phyloP scores from a whole-genome alignment of 2,329 filamentous ascomycete species.

The Westerdykella sp. region DNA sequence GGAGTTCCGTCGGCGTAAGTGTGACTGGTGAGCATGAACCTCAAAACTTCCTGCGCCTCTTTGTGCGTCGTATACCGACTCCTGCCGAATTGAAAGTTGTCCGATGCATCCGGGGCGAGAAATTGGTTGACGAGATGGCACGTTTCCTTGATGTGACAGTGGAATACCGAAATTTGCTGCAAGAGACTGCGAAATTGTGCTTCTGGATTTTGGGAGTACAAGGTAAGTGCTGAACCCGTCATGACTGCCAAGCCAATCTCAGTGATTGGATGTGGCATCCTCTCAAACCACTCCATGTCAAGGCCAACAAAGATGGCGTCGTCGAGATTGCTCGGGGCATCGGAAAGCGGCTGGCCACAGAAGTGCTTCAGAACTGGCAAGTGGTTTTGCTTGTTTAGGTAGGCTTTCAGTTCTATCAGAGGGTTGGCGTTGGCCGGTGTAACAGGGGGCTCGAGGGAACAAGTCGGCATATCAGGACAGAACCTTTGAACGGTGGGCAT shows the following conservation, averaged over 20 bases:
- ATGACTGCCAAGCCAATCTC: constrained; percentile 12
- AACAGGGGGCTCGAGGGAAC: no score
- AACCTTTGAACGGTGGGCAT: not conserved
- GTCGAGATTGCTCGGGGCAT: constrained; percentile 1
- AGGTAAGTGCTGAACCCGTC: constrained; percentile 1
- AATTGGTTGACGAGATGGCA: constrained; percentile 13
- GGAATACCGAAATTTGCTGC: constrained; percentile 3
- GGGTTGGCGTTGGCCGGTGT: not conserved
- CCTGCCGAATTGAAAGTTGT: constrained; percentile 13
- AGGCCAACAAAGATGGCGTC: constrained; percentile 11
- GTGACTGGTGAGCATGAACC: constrained; percentile 3
- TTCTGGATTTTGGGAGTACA: not conserved
- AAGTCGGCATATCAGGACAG: not conserved
- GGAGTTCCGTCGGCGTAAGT: not conserved
- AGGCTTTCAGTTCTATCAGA: not conserved
- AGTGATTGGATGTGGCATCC: constrained; percentile 7
- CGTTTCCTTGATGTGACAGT: constrained; percentile 11
- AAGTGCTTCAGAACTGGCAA: not conserved
- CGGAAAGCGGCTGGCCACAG: not conserved
- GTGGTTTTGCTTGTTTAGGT: not conserved
- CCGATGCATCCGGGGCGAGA: constrained; percentile 6
- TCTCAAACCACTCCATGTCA: constrained; percentile 16
- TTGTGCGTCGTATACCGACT: constrained; percentile 9
- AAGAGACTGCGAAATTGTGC: not conserved
- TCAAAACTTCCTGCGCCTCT: constrained; percentile 6